phyloP scores from a whole-genome alignment of 1,284 basidiomycete species.

The Lentinus polychrous region DNA sequence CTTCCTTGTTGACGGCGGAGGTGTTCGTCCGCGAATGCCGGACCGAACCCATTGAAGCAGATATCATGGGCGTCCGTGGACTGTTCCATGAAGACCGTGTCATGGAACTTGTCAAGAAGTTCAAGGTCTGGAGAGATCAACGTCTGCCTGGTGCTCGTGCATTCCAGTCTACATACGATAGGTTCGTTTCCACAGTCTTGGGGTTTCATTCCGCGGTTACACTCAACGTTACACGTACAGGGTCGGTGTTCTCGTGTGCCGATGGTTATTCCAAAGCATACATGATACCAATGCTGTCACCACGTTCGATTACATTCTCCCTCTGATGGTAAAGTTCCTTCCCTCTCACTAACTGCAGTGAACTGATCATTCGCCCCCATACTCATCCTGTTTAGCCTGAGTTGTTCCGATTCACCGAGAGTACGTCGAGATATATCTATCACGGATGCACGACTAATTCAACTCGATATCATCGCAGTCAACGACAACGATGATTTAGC shows the following conservation, averaged over 20 bases:
- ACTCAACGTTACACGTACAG: constrained; percentile 24
- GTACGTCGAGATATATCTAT: constrained; percentile 26
- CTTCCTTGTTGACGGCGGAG: constrained; percentile 63
- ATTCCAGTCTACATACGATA: constrained; percentile 79
- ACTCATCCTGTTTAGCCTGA: constrained; percentile 44
- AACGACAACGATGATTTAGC: constrained; percentile 68
- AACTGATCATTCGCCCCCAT: too few relatives aligned
- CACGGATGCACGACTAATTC: constrained; percentile 2
- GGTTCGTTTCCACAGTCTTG: constrained; percentile 32
- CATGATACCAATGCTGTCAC: constrained; percentile 72
- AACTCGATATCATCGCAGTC: constrained; percentile 30
- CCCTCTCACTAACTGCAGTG: neutral
- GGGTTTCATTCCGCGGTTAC: neutral
- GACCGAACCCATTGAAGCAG: constrained; percentile 45
- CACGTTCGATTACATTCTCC: constrained; percentile 75
- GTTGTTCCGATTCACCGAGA: constrained; percentile 65
- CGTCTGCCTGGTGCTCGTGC: constrained; percentile 70
- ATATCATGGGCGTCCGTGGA: constrained; percentile 76
- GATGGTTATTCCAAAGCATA: constrained; percentile 68
- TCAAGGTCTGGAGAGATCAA: constrained; percentile 63
- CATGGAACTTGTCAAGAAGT: constrained; percentile 50
- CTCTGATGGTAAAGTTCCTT: constrained; percentile 52
- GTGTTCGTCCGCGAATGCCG: constrained; percentile 70
- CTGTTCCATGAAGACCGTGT: constrained; percentile 56
- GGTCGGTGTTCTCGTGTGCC: constrained; percentile 61